Conservation (phyloP, 106 monocot species). For the Alisma plantagoaquatica region DNA sequence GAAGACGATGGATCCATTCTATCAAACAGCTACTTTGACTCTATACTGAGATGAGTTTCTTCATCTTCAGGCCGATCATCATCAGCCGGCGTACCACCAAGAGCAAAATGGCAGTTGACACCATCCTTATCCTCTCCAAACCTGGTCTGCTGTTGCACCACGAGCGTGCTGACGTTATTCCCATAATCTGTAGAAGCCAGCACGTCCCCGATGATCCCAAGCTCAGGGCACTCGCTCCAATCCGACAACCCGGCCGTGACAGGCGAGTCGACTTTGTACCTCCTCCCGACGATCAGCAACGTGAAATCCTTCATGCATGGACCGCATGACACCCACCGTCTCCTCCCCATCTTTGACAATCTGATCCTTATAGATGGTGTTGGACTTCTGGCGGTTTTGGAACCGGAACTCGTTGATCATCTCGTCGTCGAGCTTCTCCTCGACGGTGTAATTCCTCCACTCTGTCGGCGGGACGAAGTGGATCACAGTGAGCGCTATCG, state of each 20-base stretch:
- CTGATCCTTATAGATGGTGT: conserved; percentile 40
- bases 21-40: too few species aligned
- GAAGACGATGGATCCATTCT: too few species aligned
- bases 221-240: conserved; percentile 69
- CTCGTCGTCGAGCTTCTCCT: conserved; percentile 11
- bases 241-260: conserved; percentile 35
- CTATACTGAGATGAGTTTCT: too few species aligned
- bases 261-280: conserved; percentile 21
- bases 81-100: too few species aligned
- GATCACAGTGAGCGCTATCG: conserved; percentile 37
- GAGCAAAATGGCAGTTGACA: too few species aligned
- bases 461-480: conserved; percentile 14
- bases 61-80: too few species aligned
- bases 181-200: conserved; percentile 45
- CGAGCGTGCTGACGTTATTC: conserved; percentile 23
- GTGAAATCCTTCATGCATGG: conserved; percentile 22
- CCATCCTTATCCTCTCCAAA: too few species aligned
- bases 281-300: conserved; percentile 42
- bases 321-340: conserved; percentile 34
- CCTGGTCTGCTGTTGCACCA: conserved; percentile 44
- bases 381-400: neutral
- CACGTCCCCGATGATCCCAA: conserved; percentile 49
- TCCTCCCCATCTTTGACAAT: conserved; percentile 38
- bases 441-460: conserved; percentile 3
- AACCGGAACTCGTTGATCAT: conserved; percentile 17